Percentiles rank a stretch among this genome's conserved stretches.
phyloP scores from a whole-genome alignment of 2,329 filamentous ascomycete genomes.

The Pseudogymnoascus sp. region DNA sequence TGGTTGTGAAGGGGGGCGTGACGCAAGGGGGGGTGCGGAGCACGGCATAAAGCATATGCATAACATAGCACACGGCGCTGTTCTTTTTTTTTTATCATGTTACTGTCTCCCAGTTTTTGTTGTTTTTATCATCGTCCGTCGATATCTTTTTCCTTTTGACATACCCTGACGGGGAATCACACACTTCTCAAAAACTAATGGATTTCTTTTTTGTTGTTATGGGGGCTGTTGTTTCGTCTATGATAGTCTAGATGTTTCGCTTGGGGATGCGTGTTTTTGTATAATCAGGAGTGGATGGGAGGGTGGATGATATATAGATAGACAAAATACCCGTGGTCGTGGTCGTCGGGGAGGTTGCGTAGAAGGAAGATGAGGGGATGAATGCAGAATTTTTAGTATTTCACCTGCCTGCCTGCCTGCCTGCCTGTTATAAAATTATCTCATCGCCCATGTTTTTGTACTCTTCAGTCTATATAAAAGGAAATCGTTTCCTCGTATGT shows the following conservation, averaged over 20 bases:
- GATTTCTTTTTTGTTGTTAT: neutral
- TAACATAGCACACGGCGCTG: slow-evolving; percentile 4
- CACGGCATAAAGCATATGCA: neutral
- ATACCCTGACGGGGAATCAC: neutral
- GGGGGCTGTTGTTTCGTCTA: neutral
- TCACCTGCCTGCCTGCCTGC: neutral
- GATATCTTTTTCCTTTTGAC: neutral
- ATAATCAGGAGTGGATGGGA: slow-evolving; percentile 1
- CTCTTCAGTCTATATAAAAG: neutral
- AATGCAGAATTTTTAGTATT: neutral
- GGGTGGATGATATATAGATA: neutral
- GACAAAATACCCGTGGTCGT: slow-evolving; percentile 7
- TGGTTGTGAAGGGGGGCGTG: neutral
- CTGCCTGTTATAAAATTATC: neutral
- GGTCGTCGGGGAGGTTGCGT: neutral
- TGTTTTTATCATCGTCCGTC: neutral
- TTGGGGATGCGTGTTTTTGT: neutral
- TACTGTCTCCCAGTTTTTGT: neutral
- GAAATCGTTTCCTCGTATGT: neutral
- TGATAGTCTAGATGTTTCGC: neutral
- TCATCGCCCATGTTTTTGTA: neutral
- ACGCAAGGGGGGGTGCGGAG: neutral
- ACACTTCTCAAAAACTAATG: slow-evolving; percentile 3
- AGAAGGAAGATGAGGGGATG: neutral
- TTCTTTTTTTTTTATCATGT: neutral